phyloP scores from a whole-genome alignment of 2,329 filamentous ascomycete species.

The Cercospora zeina region DNA sequence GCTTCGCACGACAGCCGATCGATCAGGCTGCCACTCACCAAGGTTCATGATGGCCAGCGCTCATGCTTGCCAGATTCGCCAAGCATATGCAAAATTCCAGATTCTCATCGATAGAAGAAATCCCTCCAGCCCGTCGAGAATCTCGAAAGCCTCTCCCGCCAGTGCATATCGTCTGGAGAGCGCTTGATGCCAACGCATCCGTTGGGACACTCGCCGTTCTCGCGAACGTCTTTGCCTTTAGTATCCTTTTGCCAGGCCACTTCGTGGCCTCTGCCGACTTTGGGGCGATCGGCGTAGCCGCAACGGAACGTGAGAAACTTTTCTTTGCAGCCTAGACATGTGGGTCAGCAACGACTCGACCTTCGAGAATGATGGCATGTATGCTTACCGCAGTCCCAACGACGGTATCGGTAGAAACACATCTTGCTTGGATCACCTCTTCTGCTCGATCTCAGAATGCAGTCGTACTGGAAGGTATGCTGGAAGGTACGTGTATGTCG shows the following conservation, averaged over 20 bases:
- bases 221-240: slow-evolving; percentile 8
- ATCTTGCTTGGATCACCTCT: not conserved
- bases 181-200: slow-evolving; percentile 1
- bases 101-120: slow-evolving; percentile 12
- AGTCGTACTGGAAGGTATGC: not conserved
- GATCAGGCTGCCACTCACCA: not conserved
- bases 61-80: not conserved
- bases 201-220: not conserved
- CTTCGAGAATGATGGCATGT: not conserved
- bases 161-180: not conserved
- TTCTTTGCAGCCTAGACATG: slow-evolving; percentile 15
- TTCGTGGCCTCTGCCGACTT: slow-evolving; percentile 13
- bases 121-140: slow-evolving; percentile 5
- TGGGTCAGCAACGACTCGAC: not conserved
- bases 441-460: not conserved
- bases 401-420: slow-evolving; percentile 16
- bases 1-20: not conserved
- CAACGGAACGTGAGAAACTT: slow-evolving; percentile 13
- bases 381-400: slow-evolving; percentile 12
- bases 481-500: not conserved
- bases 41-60: not conserved
- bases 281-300: slow-evolving; percentile 8
- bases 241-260: slow-evolving; percentile 12
- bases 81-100: not conserved
- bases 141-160: slow-evolving; percentile 8